A percentile compares a stretch with the other conserved stretches of the same genome.
Conservation (phyloP, 805 yeast species). For the Saccharomycopsis fermentans region DNA sequence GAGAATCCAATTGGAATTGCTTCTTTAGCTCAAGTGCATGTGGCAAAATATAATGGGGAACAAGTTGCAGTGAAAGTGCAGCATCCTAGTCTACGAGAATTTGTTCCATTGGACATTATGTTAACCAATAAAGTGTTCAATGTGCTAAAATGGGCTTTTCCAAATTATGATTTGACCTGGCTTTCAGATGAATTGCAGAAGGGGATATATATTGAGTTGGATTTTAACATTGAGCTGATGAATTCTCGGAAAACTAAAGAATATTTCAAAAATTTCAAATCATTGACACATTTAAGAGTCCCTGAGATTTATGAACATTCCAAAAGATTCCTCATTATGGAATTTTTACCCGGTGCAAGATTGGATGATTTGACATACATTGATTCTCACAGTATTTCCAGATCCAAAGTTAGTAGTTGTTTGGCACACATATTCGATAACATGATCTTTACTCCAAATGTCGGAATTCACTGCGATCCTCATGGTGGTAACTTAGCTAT, state of each 20-base stretch:
- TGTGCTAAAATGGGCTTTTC: constrained; percentile 68
- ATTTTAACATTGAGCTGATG: constrained; percentile 76
- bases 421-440: constrained; percentile 83
- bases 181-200: constrained; percentile 84
- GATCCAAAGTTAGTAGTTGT: constrained; percentile 75
- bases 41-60: constrained; percentile 52
- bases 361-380: constrained; percentile 66
- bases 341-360: constrained; percentile 70
- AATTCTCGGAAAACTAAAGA: constrained; percentile 65
- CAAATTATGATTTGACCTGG: constrained; percentile 92
- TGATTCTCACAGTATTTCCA: constrained; percentile 50
- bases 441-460: constrained; percentile 91
- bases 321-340: constrained; percentile 76
- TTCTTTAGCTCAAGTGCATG: constrained; percentile 91
- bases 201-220: constrained; percentile 84
- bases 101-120: constrained; percentile 82
- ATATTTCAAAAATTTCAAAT: constrained; percentile 48
- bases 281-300: constrained; percentile 64
- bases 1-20: constrained; percentile 87
- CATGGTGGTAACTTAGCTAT: constrained; percentile 96
- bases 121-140: constrained; percentile 69
- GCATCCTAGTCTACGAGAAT: constrained; percentile 78
- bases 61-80: constrained; percentile 91
- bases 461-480: constrained; percentile 94
- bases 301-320: constrained; percentile 64